Conservation (phyloP, 768 basidiomycete genomes). For the Phylloporus rhodoxanthus region DNA sequence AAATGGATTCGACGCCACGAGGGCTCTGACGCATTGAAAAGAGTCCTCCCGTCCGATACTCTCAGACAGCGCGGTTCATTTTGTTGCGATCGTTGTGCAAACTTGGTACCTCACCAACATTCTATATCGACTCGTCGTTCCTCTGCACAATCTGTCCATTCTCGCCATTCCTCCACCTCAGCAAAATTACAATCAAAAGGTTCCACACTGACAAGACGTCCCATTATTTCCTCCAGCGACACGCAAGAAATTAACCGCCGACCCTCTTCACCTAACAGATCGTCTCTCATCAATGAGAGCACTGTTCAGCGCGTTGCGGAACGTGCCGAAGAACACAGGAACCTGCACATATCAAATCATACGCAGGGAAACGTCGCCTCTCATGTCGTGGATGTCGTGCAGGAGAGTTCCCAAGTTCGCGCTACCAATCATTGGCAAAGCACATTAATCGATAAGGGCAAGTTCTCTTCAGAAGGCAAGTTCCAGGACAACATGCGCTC, state of each 20-base stretch:
- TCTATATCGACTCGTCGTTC: slow-evolving; percentile 25
- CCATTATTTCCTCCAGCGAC: slow-evolving; percentile 10
- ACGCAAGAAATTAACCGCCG: not conserved
- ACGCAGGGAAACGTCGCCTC: slow-evolving; percentile 13
- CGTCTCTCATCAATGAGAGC: slow-evolving; percentile 8
- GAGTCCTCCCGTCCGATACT: slow-evolving; percentile 13
- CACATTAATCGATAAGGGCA: slow-evolving; percentile 15
- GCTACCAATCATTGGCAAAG: slow-evolving; percentile 10
- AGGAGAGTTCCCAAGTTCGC: slow-evolving; percentile 13
- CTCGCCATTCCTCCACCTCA: slow-evolving; percentile 23
- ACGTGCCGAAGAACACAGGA: slow-evolving; percentile 17
- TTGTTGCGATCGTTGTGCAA: slow-evolving; percentile 32
- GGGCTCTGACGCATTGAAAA: slow-evolving; percentile 23
- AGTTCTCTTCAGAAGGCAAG: slow-evolving; percentile 11
- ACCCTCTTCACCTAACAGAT: slow-evolving; percentile 12
- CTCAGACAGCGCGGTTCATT: slow-evolving; percentile 26
- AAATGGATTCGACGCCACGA: slow-evolving; percentile 61
- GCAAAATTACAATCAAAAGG: slow-evolving; percentile 13
- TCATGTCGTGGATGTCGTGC: slow-evolving; percentile 2
- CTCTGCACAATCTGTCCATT: slow-evolving; percentile 19
- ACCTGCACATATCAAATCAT: slow-evolving; percentile 8
- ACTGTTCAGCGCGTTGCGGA: slow-evolving; percentile 4
- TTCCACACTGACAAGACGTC: slow-evolving; percentile 17
- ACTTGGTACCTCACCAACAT: slow-evolving; percentile 30
- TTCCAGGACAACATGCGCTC: slow-evolving; percentile 23